A percentile compares a stretch with the other conserved stretches of the same genome.
phyloP scores from a whole-genome alignment of 768 basidiomycete species.

The Calocybe cyanea region DNA sequence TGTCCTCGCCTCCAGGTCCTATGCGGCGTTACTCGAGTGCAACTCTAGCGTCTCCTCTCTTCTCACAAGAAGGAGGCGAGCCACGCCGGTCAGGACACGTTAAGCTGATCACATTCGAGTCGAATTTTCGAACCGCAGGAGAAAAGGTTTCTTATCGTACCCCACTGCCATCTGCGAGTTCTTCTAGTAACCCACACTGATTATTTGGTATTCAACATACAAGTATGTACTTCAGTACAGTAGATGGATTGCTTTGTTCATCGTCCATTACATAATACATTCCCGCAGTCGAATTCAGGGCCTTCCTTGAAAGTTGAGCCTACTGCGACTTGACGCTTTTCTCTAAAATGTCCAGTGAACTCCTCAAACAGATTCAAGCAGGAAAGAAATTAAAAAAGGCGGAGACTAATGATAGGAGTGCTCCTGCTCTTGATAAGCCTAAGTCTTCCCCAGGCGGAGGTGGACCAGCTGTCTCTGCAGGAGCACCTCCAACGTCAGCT shows the following conservation, averaged over 20 bases:
- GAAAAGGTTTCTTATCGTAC: background rate
- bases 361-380: slow-evolving; percentile 78
- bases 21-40: slow-evolving; percentile 10
- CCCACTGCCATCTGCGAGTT: background rate
- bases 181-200: background rate
- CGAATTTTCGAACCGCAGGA: slow-evolving; percentile 4
- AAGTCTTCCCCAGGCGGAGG: slow-evolving; percentile 38
- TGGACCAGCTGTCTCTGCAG: slow-evolving; percentile 29
- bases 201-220: background rate
- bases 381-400: slow-evolving; percentile 82
- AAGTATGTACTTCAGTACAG: background rate
- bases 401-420: slow-evolving; percentile 79
- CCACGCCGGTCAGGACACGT: background rate
- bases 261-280: slow-evolving; percentile 12
- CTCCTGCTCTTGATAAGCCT: slow-evolving; percentile 50
- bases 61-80: slow-evolving; percentile 5
- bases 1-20: slow-evolving; percentile 1
- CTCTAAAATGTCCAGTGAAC: slow-evolving; percentile 61
- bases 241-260: no score
- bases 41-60: slow-evolving; percentile 10
- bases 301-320: background rate
- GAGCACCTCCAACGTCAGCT: slow-evolving; percentile 21
- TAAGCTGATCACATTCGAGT: slow-evolving; percentile 11
- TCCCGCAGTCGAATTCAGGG: no score
- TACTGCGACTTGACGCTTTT: slow-evolving; percentile 3